These are phyloP conservation scores for Penicillium antarcticum DNA, from an alignment of 495 filamentous ascomycete genomes.

Conservation along the genomic window DNA sequence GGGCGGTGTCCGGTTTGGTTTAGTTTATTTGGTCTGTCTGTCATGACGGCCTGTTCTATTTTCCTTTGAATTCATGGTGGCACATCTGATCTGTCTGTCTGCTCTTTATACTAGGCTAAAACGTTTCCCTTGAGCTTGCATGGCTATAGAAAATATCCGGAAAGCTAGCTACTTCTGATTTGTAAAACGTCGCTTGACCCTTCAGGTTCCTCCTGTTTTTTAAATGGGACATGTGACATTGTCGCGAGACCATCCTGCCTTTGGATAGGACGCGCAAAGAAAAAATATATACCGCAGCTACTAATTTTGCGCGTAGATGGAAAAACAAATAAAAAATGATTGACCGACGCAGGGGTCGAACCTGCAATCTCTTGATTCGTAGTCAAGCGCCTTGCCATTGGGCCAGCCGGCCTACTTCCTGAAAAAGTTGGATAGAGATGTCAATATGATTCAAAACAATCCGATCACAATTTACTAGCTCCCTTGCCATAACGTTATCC, in stretches of 20 bases:
- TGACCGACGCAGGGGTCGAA: slow-evolving; percentile 41
- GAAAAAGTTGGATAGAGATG: background rate
- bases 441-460: background rate
- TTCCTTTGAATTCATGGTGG: background rate
- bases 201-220: no score
- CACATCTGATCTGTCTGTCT: background rate
- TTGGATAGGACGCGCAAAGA: no score
- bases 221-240: no score
- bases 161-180: no score
- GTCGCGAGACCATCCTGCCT: no score
- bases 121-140: no score
- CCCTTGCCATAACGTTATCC: no score
- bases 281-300: no score
- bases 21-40: background rate
- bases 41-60: background rate
- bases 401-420: slow-evolving; percentile 45
- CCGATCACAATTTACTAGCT: no score
- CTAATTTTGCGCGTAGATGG: no score
- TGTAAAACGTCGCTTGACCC: no score
- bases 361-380: slow-evolving; percentile 62
- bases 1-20: slow-evolving; percentile 1
- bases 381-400: slow-evolving; percentile 72
- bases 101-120: background rate
- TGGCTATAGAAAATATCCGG: no score
- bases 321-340: slow-evolving; percentile 9